Percentiles rank a stretch among this genome's conserved stretches.
These are phyloP conservation scores for Aquilaria agallochum DNA, from an alignment of 441 rosid genomes.

Conservation along the genomic window DNA sequence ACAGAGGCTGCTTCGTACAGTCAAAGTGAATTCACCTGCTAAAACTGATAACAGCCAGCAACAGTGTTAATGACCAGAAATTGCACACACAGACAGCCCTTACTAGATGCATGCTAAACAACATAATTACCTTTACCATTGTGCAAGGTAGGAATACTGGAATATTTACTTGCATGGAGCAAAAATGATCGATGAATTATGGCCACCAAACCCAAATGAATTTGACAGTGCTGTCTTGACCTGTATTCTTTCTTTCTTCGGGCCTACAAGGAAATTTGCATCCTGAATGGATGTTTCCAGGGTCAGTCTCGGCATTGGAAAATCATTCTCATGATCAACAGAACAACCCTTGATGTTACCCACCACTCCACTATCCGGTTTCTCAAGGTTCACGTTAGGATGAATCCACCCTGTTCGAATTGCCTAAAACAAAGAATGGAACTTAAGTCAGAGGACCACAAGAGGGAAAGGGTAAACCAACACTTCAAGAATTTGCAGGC, in stretches of 20 bases:
- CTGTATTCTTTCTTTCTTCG: slow-evolving; percentile 81
- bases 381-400: slow-evolving; percentile 94
- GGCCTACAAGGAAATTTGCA: slow-evolving; percentile 69
- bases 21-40: too few relatives aligned
- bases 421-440: slow-evolving; percentile 41
- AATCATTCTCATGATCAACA: too few relatives aligned
- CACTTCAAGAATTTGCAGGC: too few relatives aligned
- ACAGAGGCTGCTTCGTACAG: too few relatives aligned
- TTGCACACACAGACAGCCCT: too few relatives aligned
- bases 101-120: too few relatives aligned
- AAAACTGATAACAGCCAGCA: too few relatives aligned
- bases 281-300: slow-evolving; percentile 47
- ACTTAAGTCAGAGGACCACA: not conserved
- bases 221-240: slow-evolving; percentile 89
- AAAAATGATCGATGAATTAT: slow-evolving; percentile 93
- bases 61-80: too few relatives aligned
- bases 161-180: slow-evolving; percentile 67
- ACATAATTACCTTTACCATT: too few relatives aligned
- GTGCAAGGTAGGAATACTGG: not conserved
- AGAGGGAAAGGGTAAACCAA: too few relatives aligned
- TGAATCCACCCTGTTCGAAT: slow-evolving; percentile 97
- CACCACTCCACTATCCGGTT: slow-evolving; percentile 87
- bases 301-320: too few relatives aligned
- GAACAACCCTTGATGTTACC: too few relatives aligned
- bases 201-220: slow-evolving; percentile 98